A percentile compares a stretch with the other conserved stretches of the same genome.
phyloP scores from a whole-genome alignment of 768 basidiomycete species.

The Trametes sanguinea region DNA sequence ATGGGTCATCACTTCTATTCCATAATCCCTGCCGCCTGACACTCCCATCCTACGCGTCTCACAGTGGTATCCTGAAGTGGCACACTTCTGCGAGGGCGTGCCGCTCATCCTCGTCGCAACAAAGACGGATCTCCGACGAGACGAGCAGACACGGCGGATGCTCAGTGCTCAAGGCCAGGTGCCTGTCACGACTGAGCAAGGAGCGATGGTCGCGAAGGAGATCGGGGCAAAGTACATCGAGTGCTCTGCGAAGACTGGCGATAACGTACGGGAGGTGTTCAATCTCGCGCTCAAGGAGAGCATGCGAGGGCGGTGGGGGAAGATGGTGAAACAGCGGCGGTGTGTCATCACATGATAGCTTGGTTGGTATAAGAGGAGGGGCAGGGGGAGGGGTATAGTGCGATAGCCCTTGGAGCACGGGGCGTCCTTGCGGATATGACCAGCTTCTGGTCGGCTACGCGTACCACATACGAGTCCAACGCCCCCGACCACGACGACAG shows the following conservation, averaged over 20 bases:
- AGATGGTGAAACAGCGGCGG: slow-evolving; percentile 65
- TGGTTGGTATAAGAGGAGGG: background rate
- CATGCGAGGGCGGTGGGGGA: slow-evolving; percentile 77
- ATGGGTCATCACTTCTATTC: background rate
- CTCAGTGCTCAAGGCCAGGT: slow-evolving; percentile 84
- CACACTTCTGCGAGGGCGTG: slow-evolving; percentile 88
- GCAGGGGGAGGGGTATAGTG: background rate
- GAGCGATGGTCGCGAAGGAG: slow-evolving; percentile 81
- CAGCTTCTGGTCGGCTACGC: too few species aligned
- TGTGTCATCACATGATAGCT: slow-evolving; percentile 61
- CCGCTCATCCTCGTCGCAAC: slow-evolving; percentile 92
- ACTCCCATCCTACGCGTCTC: slow-evolving; percentile 1
- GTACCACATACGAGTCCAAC: too few species aligned
- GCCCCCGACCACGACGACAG: background rate
- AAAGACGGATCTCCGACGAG: slow-evolving; percentile 87
- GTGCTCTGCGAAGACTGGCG: slow-evolving; percentile 91
- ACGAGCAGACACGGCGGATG: slow-evolving; percentile 85
- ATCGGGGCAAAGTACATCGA: slow-evolving; percentile 94
- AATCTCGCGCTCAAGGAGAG: slow-evolving; percentile 86
- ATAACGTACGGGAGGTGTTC: slow-evolving; percentile 91
- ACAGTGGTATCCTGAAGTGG: slow-evolving; percentile 92
- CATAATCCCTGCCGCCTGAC: background rate
- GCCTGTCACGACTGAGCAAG: slow-evolving; percentile 83
- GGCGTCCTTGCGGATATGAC: too few species aligned
- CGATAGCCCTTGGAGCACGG: too few species aligned